Base-by-base conservation (phyloP, 495 filamentous ascomycete species). In the Barbatosphaeria neglecta region DNA sequence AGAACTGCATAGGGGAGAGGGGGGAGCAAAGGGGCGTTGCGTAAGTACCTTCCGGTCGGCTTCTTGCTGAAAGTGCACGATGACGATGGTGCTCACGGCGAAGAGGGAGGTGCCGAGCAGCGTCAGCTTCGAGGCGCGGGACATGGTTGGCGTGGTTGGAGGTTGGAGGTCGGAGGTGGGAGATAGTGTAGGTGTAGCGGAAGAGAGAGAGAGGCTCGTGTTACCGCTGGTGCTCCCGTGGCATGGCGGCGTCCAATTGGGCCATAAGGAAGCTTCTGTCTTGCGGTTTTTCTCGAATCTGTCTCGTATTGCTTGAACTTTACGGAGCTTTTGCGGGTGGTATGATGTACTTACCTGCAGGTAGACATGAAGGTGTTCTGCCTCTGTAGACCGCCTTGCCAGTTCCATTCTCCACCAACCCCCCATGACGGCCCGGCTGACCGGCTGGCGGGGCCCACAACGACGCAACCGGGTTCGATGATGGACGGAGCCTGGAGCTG, bases 21-120 rank as follows among this genome's bases (percentile, higher is more conserved):
- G 39, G 46, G 23, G 37, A 57, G 49, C 49, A 42, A 39, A 48
- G 33, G 24, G 20, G 18, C 13, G 4, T 9, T 63, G 76, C n/a
- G n/a, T n/a, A 35, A 4, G 45, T 67, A 95, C 90, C 60, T 80
- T 78, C 74, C 87, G 84, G 61, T 98, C 92, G n/a, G 75, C 66
- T 51, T 81, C 77, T 64, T 98, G 92, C 48, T 84, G 71, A 66
- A 81, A 86, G 61, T 98, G 93, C 44, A 98, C 92, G 61, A 94
- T 84, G 44, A 79, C 73, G 48, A 96, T 76, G 33, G 88, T 90
- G 39, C 76, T 73, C 17, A 78, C 72, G 13, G 90, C 86, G 49
- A 84, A 81, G 42, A 86, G 68, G 19, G 83, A 80, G 0, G 90
- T 96, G 25, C 74, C 75, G 22, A 80, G 73, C 15, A 99, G 74